phyloP scores from a whole-genome alignment of 2,329 filamentous ascomycete genomes.

The Diaporthe citri region DNA sequence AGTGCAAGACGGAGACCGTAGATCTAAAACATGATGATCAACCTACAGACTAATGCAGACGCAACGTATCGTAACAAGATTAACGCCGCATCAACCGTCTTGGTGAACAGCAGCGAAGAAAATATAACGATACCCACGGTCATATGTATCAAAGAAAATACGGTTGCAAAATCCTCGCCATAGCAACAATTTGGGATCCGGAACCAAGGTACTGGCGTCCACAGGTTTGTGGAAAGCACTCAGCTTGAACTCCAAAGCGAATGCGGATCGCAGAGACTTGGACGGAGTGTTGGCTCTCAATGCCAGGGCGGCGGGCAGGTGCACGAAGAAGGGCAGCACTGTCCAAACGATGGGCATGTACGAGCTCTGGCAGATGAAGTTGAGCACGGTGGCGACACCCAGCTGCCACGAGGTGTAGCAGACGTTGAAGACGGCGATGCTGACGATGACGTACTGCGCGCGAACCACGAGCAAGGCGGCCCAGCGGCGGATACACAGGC shows the following conservation, averaged over 20 bases:
- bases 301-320: neutral
- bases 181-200: neutral
- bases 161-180: neutral
- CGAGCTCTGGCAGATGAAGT: neutral
- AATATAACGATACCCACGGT: neutral
- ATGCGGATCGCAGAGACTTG: neutral
- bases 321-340: neutral
- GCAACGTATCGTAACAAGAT: neutral
- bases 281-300: neutral
- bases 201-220: neutral
- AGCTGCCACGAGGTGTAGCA: neutral
- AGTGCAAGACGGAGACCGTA: neutral
- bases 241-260: neutral
- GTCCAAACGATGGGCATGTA: neutral
- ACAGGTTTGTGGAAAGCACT: neutral
- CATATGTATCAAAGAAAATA: neutral
- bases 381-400: neutral
- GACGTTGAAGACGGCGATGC: neutral
- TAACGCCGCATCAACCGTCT: neutral
- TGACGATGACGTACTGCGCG: neutral
- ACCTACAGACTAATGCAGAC: neutral
- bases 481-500: neutral
- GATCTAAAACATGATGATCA: neutral
- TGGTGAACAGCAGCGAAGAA: neutral
- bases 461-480: neutral